A percentile compares a stretch with the other conserved stretches of the same genome.
phyloP scores from a whole-genome alignment of 1,284 basidiomycete species.

The Ustilago esculenta region DNA sequence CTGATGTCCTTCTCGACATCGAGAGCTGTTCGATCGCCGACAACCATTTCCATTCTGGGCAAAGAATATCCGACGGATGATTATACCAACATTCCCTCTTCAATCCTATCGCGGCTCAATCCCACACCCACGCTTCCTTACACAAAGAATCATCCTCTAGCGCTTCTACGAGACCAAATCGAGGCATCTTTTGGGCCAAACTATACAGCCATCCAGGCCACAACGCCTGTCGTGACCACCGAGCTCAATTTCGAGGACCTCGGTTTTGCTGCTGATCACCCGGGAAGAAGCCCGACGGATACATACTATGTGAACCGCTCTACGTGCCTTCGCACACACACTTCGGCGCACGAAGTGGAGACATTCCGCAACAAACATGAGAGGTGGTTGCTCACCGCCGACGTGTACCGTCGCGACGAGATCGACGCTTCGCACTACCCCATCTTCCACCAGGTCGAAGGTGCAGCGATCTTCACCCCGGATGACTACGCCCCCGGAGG shows the following conservation, averaged over 20 bases:
- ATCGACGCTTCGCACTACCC: conserved; percentile 97
- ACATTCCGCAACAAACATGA: conserved; percentile 81
- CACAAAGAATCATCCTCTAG: conserved; percentile 82
- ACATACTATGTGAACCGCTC: conserved; percentile 93
- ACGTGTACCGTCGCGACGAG: conserved; percentile 97
- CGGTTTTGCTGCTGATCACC: conserved; percentile 91
- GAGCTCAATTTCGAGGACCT: conserved; percentile 96
- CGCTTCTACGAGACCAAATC: conserved; percentile 83
- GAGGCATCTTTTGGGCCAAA: conserved; percentile 78
- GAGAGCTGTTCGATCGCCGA: background rate
- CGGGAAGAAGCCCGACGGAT: conserved; percentile 87
- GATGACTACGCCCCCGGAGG: conserved; percentile 69
- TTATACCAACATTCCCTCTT: conserved; percentile 84
- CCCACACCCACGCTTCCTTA: conserved; percentile 76
- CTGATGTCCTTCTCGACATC: conserved; percentile 19
- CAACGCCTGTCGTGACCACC: conserved; percentile 88
- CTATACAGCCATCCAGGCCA: conserved; percentile 70
- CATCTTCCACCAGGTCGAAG: conserved; percentile 99
- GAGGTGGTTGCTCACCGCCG: conserved; percentile 92
- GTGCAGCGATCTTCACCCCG: conserved; percentile 79
- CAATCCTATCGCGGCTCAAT: conserved; percentile 81
- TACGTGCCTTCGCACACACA: conserved; percentile 95
- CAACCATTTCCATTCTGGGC: conserved; percentile 34
- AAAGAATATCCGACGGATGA: conserved; percentile 76
- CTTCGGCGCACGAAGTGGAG: conserved; percentile 96